phyloP scores from a whole-genome alignment of 2,329 filamentous ascomycete genomes.

The Apiospora saccharicola region DNA sequence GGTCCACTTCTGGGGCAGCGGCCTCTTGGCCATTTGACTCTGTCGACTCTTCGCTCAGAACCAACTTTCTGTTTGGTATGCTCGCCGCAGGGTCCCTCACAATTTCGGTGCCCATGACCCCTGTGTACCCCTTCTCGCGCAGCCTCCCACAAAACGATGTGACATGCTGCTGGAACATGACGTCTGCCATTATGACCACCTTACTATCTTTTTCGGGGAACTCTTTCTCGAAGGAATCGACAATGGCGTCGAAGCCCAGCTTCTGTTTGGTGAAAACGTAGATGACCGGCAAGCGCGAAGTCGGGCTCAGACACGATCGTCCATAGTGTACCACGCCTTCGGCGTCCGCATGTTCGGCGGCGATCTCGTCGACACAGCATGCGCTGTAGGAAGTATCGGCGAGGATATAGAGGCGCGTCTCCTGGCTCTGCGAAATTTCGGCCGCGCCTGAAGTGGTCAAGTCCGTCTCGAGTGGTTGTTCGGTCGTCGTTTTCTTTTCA shows the following conservation, averaged over 20 bases:
- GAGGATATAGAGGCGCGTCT: conserved; percentile 75
- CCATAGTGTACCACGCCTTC: conserved; percentile 96
- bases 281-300: conserved; percentile 84
- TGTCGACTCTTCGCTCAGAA: conserved; percentile 30
- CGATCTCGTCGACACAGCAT: conserved; percentile 96
- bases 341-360: conserved; percentile 90
- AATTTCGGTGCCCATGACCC: conserved; percentile 74
- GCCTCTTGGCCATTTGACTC: conserved; percentile 47
- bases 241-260: conserved; percentile 67
- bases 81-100: conserved; percentile 79
- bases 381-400: conserved; percentile 97
- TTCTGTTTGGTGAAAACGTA: conserved; percentile 85
- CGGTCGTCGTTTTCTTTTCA: conserved; percentile 18
- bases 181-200: conserved; percentile 85
- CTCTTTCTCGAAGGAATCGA: conserved; percentile 69
- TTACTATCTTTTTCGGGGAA: conserved; percentile 68
- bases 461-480: conserved; percentile 22
- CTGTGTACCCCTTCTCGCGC: conserved; percentile 68
- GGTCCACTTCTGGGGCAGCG: conserved; percentile 42
- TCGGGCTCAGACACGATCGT: conserved; percentile 88
- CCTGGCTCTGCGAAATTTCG: conserved; percentile 12
- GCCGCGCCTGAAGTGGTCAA: conserved; percentile 22
- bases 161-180: conserved; percentile 84
- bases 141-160: conserved; percentile 63
- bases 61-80: conserved; percentile 79